A percentile compares a stretch with the other conserved stretches of the same genome.
Evolutionary conservation across 1,139 yeast species (phyloP).

Genomic region (Saccharomyces hybrid): DNA sequence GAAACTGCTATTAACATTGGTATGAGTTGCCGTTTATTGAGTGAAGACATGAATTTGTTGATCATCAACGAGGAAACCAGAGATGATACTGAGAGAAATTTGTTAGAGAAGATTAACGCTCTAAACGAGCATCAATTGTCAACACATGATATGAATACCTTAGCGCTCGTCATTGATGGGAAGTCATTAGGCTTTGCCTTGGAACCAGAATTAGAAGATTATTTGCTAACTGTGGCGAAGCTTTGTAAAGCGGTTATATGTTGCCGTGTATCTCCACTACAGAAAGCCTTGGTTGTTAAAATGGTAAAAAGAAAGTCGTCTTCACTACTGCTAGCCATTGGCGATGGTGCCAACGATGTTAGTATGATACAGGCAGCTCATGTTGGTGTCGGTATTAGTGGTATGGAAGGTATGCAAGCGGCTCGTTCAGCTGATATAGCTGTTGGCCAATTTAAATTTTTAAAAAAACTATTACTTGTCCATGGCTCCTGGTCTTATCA

Average conservation of each 20-base stretch:
- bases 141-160: constrained; percentile 64
- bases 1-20: constrained; percentile 99
- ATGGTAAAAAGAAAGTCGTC: constrained; percentile 77
- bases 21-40: constrained; percentile 87
- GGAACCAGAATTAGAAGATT: constrained; percentile 71
- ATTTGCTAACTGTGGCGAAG: constrained; percentile 71
- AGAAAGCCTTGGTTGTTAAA: constrained; percentile 92
- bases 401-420: constrained; percentile 99
- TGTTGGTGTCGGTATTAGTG: constrained; percentile 97
- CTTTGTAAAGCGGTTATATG: constrained; percentile 93
- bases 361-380: constrained; percentile 99
- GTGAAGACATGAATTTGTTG: constrained; percentile 93
- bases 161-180: constrained; percentile 92
- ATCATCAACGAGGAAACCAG: constrained; percentile 81
- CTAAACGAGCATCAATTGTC: constrained; percentile 58
- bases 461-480: constrained; percentile 74
- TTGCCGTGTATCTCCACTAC: constrained; percentile 96
- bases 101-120: constrained; percentile 69
- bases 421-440: constrained; percentile 97
- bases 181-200: constrained; percentile 80
- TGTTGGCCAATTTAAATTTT: constrained; percentile 87
- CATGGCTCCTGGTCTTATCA: constrained; percentile 99
- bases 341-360: constrained; percentile 98
- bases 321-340: constrained; percentile 81
- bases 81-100: constrained; percentile 63